Evolutionary conservation across 164 flowering plant species (phyloP), one percentile per base, ranked within the genome.

Genomic region (Stephania cephalantha): DNA sequence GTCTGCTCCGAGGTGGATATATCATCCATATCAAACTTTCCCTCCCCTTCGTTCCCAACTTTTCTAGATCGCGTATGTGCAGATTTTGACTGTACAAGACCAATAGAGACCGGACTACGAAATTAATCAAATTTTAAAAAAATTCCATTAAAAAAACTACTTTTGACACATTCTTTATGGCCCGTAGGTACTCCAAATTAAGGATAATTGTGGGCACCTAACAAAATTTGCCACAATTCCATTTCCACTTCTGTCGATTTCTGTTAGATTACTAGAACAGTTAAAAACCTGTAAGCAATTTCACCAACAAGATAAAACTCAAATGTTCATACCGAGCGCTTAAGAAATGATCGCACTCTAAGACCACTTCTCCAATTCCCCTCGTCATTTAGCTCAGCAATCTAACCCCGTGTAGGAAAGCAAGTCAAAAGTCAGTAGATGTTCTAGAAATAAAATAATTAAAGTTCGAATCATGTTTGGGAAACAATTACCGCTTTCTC

Each of bases 351-450:
- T 53, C 97, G 89, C 42, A 90, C 93, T 85, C 89, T 85, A 29
- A 95, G 89, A 67, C 95, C 93, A 84, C 89, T 91, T 83, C 99
- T 92, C 99, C 97, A 95, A 76, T 86, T 89, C 44, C 84, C 87
- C 78, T 87, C 97, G 78, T 92, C 87, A 81, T 89, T 92, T 61
- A 95, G 87, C 82, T 91, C 99, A 1, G 83, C 75, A 76, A 89
- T 92, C 99, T 95, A 82, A 71, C 99, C 93, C 81, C 72, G 52
- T 35, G 42, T 63, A 50, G 35, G 15, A 58, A 30, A 46, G 72
- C n/a, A 2, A 2, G 50, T 6, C 20, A 35, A 35, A 12, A 2
- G 20, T 46, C 58, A 70, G n/a, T 20, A 50, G 55, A 50, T 4
- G 2, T 44, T 42, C 9, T 52, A 52, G 66, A 46, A 63, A n/a